A percentile compares a stretch with the other conserved stretches of the same genome.
Evolutionary conservation across 2,329 filamentous ascomycete genomes (phyloP).

Genomic region (Lizonia empirigonia): DNA sequence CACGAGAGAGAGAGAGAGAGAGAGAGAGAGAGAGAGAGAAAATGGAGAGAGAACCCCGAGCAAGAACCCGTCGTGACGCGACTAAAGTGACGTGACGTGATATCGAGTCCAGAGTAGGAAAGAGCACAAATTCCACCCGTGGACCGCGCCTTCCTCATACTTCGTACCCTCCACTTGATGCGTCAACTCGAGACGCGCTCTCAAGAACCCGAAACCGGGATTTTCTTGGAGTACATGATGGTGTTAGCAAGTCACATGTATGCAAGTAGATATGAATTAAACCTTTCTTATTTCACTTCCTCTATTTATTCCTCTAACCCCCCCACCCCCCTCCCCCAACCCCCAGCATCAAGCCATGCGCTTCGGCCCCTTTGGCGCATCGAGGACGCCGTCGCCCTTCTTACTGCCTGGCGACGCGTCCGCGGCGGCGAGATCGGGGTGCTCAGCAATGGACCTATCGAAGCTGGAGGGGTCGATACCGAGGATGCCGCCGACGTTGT

Average conservation of each 20-base stretch:
- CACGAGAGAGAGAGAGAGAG: too few relatives aligned
- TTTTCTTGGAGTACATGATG: not conserved
- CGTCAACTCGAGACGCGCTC: not conserved
- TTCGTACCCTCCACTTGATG: not conserved
- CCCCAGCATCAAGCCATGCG: conserved; percentile 28
- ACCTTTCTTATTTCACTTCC: conserved; percentile 19
- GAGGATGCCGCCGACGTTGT: conserved; percentile 72
- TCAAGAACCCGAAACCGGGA: too few relatives aligned
- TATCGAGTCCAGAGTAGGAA: too few relatives aligned
- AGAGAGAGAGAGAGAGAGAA: too few relatives aligned
- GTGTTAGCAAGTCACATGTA: not conserved
- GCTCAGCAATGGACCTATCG: conserved; percentile 53
- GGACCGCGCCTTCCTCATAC: conserved; percentile 20
- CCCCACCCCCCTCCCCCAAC: too few relatives aligned
- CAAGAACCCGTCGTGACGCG: too few relatives aligned
- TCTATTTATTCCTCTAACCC: too few relatives aligned
- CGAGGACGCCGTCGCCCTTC: conserved; percentile 43
- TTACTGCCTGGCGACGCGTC: too few relatives aligned
- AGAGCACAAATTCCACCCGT: conserved; percentile 12
- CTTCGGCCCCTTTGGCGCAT: conserved; percentile 47
- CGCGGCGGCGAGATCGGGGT: too few relatives aligned
- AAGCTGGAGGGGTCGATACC: conserved; percentile 68
- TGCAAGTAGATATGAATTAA: conserved; percentile 16
- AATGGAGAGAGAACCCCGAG: too few relatives aligned
- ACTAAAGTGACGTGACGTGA: too few relatives aligned